These are phyloP conservation scores for Aspergillus quadrilineatus DNA, from an alignment of 2,329 filamentous ascomycete genomes.

Conservation along the genomic window DNA sequence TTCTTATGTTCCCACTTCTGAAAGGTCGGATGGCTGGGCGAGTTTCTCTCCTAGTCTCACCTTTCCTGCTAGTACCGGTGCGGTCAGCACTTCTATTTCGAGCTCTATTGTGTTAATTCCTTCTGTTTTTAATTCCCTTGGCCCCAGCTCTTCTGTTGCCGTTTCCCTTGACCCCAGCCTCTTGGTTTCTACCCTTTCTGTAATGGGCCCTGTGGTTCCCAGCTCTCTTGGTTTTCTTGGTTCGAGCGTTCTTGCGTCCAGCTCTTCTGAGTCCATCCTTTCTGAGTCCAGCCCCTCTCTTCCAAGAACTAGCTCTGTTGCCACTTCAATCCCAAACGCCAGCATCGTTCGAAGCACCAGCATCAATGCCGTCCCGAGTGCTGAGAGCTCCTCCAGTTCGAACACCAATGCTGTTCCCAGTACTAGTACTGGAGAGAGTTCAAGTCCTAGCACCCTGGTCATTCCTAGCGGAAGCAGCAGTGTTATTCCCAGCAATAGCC, in stretches of 20 bases:
- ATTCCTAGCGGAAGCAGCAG: background rate
- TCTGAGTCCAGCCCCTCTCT: too few relatives aligned
- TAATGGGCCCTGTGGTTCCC: background rate
- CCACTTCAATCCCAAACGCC: background rate
- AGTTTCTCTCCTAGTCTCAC: background rate
- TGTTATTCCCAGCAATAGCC: background rate
- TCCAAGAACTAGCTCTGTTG: too few relatives aligned
- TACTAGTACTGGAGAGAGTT: background rate
- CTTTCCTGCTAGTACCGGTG: background rate
- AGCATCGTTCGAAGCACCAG: background rate
- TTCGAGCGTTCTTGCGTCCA: background rate
- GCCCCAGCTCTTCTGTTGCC: background rate
- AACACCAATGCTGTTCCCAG: background rate
- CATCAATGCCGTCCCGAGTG: background rate
- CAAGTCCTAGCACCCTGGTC: background rate
- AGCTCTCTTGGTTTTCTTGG: background rate
- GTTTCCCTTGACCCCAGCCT: background rate
- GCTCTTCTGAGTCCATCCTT: background rate
- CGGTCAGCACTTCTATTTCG: background rate
- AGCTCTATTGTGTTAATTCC: background rate
- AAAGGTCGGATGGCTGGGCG: background rate
- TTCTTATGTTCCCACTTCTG: background rate
- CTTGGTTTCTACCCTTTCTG: background rate
- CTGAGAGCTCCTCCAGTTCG: background rate
- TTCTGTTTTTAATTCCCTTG: background rate